A percentile compares a stretch with the other conserved stretches of the same genome.
These are phyloP conservation scores for Pochonia chlamydosporia DNA, from an alignment of 2,329 filamentous ascomycete genomes.

Conservation along the genomic window DNA sequence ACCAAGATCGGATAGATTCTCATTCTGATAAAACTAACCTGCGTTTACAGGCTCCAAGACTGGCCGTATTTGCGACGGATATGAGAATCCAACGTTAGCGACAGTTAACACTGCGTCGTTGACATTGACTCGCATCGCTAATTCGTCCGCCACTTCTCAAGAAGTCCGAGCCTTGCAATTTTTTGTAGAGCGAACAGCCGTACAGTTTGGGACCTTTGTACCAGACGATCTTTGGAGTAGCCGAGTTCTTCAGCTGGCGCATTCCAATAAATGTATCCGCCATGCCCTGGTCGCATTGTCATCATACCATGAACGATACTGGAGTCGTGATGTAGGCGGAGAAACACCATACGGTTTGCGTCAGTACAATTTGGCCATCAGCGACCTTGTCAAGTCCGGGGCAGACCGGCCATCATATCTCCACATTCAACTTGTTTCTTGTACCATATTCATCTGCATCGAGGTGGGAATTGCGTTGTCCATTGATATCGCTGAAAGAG, in stretches of 20 bases:
- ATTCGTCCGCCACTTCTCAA: not conserved
- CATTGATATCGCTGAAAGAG: not conserved
- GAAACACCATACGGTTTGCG: slow-evolving; percentile 4
- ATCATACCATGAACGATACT: slow-evolving; percentile 9
- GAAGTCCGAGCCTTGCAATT: slow-evolving; percentile 9
- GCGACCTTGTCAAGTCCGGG: slow-evolving; percentile 2
- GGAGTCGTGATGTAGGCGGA: not conserved
- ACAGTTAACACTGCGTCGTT: not conserved
- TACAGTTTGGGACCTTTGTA: slow-evolving; percentile 6
- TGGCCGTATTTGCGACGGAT: slow-evolving; percentile 9
- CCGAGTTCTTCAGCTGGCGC: slow-evolving; percentile 8
- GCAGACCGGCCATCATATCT: slow-evolving; percentile 1
- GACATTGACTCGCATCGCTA: not conserved
- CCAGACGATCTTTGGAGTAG: slow-evolving; percentile 8
- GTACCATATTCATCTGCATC: slow-evolving; percentile 9
- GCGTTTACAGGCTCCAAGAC: slow-evolving; percentile 6
- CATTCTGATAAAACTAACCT: too few species aligned
- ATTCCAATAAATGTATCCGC: slow-evolving; percentile 5
- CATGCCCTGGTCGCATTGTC: slow-evolving; percentile 10
- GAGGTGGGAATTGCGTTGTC: slow-evolving; percentile 7
- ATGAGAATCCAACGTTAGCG: not conserved
- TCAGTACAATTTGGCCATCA: slow-evolving; percentile 8
- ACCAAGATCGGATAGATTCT: not conserved
- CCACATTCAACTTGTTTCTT: slow-evolving; percentile 9
- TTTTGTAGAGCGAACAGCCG: slow-evolving; percentile 7